Base-by-base conservation (phyloP, 257 asterid species). In the Thymus quinquecostatus region DNA sequence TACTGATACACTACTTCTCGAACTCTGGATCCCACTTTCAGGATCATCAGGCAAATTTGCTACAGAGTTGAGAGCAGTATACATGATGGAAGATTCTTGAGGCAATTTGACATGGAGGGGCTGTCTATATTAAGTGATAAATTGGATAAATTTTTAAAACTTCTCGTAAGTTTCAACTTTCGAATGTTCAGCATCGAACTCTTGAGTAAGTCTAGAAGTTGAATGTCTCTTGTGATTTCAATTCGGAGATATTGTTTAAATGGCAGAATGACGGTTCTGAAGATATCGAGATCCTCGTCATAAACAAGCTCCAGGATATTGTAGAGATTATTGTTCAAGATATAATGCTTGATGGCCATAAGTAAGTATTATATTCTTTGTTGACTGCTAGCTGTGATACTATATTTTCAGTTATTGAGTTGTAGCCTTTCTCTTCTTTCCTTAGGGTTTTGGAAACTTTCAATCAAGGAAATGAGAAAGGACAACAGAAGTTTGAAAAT, bases 271-370 rank as follows among this genome's bases (percentile, higher is more conserved):
- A 79, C 27, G 94, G 83, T 58, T 65, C 73, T 62, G 86, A 76
- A 10, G 97, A 86, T 63, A 58, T 7, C n/a, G 87, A 81, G 60
- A 0, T 69, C 45, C 78, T 84, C 60, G 77, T 95, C 75, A 82
- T 92, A 60, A 95, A 89, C 83, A 89, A 77, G 64, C 82, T 95
- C 79, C 99, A 95, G 83, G 99, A 95, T 85, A 92, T 92, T 72
- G 43, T 88, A 75, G 98, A 95, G 85, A 92, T 92, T 78, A 85
- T 94, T 77, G 61, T 79, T 76, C 92, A 95, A 75, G 99, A 95
- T 86, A 84, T 95, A 65, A 95, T 95, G 96, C 34, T 21, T 72
- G 80, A 84, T 32, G 98, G 90, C 64, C 87, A 81, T 1, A 90
- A 81, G 98, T 95, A 84, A 60, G 96, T 69, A 72, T 60, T 53